These are phyloP conservation scores for Candida xyloterini DNA, from an alignment of 805 yeast genomes.

Conservation along the genomic window DNA sequence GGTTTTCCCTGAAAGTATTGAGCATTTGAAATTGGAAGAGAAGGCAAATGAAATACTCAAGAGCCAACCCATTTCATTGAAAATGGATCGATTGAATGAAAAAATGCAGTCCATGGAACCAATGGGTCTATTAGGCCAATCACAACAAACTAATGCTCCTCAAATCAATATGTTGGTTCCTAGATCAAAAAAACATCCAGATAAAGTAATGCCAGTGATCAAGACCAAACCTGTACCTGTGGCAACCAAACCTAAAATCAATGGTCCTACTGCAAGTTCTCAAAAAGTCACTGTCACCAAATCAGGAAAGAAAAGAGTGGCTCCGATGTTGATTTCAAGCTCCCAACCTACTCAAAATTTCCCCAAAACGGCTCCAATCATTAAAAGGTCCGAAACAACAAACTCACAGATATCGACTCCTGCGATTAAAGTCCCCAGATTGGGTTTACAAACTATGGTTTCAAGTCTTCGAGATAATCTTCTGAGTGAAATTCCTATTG, in stretches of 20 bases:
- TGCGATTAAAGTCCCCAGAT: slow-evolving; percentile 54
- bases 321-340: slow-evolving; percentile 62
- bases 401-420: slow-evolving; percentile 37
- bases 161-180: slow-evolving; percentile 29
- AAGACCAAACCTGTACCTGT: neutral
- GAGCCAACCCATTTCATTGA: slow-evolving; percentile 20
- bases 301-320: slow-evolving; percentile 72
- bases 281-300: slow-evolving; percentile 64
- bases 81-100: slow-evolving; percentile 42
- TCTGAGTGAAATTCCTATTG: slow-evolving; percentile 27
- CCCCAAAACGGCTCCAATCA: slow-evolving; percentile 1
- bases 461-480: slow-evolving; percentile 49
- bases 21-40: slow-evolving; percentile 73
- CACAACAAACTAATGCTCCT: slow-evolving; percentile 5
- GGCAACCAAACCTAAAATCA: slow-evolving; percentile 8
- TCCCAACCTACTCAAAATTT: slow-evolving; percentile 2
- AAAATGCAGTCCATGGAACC: slow-evolving; percentile 10
- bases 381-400: slow-evolving; percentile 26
- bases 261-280: slow-evolving; percentile 21
- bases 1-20: slow-evolving; percentile 83
- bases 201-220: slow-evolving; percentile 23
- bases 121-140: slow-evolving; percentile 1
- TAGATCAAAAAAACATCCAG: slow-evolving; percentile 32
- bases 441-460: slow-evolving; percentile 64
- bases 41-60: slow-evolving; percentile 37